Percentiles rank a stretch among this genome's conserved stretches.
These are phyloP conservation scores for Pseudogymnoascus sp. DNA, from an alignment of 2,329 filamentous ascomycete species.

Conservation along the genomic window DNA sequence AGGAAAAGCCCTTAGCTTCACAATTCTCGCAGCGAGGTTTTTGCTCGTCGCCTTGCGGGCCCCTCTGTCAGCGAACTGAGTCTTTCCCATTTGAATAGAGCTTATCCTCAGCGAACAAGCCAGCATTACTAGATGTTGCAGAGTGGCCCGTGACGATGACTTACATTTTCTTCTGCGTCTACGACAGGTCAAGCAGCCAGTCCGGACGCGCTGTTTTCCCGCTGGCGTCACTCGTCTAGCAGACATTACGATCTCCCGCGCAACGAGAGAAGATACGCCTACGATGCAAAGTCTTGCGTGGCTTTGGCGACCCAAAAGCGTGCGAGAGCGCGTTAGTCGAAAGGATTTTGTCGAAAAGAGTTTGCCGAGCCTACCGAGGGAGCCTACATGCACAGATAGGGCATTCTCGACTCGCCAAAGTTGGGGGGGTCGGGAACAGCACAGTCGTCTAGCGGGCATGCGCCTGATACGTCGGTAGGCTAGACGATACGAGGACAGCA, in stretches of 20 bases:
- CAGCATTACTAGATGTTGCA: neutral
- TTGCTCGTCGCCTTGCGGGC: conserved; percentile 9
- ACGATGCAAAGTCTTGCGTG: neutral
- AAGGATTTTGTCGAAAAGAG: neutral
- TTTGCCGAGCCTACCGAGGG: neutral
- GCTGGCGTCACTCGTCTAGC: neutral
- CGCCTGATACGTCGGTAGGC: neutral
- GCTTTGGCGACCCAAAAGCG: neutral
- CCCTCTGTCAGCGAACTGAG: neutral
- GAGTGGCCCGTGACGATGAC: neutral
- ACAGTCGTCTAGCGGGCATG: neutral
- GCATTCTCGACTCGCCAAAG: neutral
- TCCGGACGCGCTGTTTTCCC: conserved; percentile 10
- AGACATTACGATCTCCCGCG: neutral
- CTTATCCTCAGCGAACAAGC: neutral
- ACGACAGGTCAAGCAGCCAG: conserved; percentile 16
- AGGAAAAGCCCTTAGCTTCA: conserved; percentile 10
- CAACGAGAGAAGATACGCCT: neutral
- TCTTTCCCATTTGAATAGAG: neutral
- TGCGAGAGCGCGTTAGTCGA: neutral
- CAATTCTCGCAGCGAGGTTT: conserved; percentile 13
- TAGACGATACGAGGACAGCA: neutral
- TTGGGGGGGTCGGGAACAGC: neutral
- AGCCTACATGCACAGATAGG: neutral
- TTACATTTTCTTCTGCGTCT: conserved; percentile 16